Base-by-base conservation (phyloP, 768 basidiomycete species). In the Termitomyces sp. region DNA sequence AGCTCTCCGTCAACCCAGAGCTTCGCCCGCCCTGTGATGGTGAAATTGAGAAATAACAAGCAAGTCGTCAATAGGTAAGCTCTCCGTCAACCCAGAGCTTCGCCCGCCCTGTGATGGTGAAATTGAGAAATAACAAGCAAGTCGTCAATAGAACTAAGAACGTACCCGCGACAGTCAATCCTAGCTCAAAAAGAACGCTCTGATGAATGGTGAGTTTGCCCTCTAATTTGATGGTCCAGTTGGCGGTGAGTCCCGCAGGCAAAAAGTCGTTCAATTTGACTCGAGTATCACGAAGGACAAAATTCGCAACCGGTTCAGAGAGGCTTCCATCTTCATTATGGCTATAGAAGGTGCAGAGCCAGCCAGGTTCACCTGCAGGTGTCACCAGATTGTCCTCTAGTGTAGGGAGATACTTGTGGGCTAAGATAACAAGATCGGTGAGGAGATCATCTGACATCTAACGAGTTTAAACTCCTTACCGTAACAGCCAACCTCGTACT, bases 371-470 rank as follows among this genome's bases (percentile, higher is more conserved):
- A 0, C 86, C 86, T 20, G 69, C 64, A 1, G 75, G 72, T 2
- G 83, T 83, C 55, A 71, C 77, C 22, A 89, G 74, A 55, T 77
- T 71, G 43, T 81, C 80, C 65, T 88, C 86, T n/a, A 89, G 72
- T 0, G 85, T 82, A 3, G 89, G 89, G 4, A 88, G 77, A 71
- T 82, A 89, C 65, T 86, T 88, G 67, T 85, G 81, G 2, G 85
- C 86, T 84, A 58, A 34, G 55, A 30, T 39, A 50, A 43, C 13
- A 50, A 18, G n/a, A 60, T 44, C 22, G 53, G 51, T 42, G 26
- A 8, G 54, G 54, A 27, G 8, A 30, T n/a, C 44, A 43, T 44
- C 24, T 8, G 53, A 53, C 44, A 43, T 44, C 24, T 8, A 53
- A 53, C 9, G 43, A 42, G 5, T 59, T 16, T 9, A 33, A 54